Evolutionary conservation across 352 stramenopile species (phyloP), one percentile per base, ranked within the genome.

Genomic region (Phytophthora hybrid): DNA sequence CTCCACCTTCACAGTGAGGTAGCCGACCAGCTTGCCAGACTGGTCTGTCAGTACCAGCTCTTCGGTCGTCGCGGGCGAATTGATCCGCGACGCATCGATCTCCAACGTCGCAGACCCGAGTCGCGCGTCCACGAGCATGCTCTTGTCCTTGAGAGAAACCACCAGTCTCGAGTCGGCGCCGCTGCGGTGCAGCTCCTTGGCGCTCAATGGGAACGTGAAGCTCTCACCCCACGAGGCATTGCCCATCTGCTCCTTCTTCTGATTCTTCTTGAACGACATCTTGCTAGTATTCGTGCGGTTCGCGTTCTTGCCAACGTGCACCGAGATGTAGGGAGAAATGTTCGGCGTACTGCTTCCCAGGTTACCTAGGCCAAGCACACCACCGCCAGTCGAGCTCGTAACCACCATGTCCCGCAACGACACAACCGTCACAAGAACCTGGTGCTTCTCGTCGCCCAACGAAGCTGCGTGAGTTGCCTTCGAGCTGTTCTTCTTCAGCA

Each of bases 271-370:
- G 58, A 92, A 93, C 19, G 64, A 77, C 67, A 93, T 92, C 71
- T 93, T 93, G 6, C 80, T 74, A 29, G 80, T 88, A 60, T 92
- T 92, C 39, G 90, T 97, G 58, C 77, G 74, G 46, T 87, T 90
- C 18, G 66, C 78, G n/a, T 78, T 85, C 68, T 89, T 81, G n/a
- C 82, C 90, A 8, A 95, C 81, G 55, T 92, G 85, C 18, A 95
- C 77, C 7, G 85, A 92, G 5, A 97, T 78, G 57, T 93, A 95
- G 6, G 90, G 90, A 31, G 88, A 87, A 29, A 96, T 86, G 63
- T 95, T 95, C 21, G 87, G 87, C 26, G 83, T 90, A 37, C 80
- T 89, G 67, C 88, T 93, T 19, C 92, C 89, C 53, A 96, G 31
- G 46, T 93, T 95, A 37, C 84, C 84, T 16, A 93, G 55, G 2